phyloP scores from a whole-genome alignment of 257 asterid species.

The Fraxinus quadrangulata region DNA sequence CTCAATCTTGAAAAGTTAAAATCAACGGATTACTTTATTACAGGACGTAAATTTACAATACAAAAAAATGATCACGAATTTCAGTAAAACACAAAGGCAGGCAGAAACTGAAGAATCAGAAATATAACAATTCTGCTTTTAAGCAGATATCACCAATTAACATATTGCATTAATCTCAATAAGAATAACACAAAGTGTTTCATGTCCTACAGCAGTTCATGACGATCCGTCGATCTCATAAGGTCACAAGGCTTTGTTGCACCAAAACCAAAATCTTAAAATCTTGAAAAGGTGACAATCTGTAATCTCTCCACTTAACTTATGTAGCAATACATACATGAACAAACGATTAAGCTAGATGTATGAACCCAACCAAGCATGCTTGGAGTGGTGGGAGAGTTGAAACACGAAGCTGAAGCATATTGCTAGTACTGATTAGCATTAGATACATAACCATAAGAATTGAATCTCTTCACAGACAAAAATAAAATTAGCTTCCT shows the following conservation, averaged over 20 bases:
- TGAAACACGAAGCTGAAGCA: slow-evolving; percentile 3
- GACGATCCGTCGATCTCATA: background rate
- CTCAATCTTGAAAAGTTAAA: slow-evolving; percentile 1
- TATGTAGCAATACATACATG: background rate
- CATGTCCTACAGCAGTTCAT: background rate
- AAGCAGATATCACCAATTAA: background rate
- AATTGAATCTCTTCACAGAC: slow-evolving; percentile 3
- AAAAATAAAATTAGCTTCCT: slow-evolving; percentile 1
- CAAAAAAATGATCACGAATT: slow-evolving; percentile 5
- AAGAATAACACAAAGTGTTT: background rate
- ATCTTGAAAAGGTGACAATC: background rate
- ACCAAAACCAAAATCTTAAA: background rate
- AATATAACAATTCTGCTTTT: background rate
- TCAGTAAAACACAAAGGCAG: background rate
- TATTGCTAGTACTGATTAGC: slow-evolving; percentile 15
- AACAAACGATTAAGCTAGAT: background rate
- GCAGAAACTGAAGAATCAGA: background rate
- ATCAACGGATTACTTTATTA: background rate
- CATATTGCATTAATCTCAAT: background rate
- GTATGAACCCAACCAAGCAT: slow-evolving; percentile 5
- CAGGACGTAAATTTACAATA: background rate
- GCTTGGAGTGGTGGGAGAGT: background rate
- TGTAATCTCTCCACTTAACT: background rate
- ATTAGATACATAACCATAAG: slow-evolving; percentile 8
- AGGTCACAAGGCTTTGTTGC: background rate